Base-by-base conservation (phyloP, 257 asterid genomes). In the Voacanga thouarsii region DNA sequence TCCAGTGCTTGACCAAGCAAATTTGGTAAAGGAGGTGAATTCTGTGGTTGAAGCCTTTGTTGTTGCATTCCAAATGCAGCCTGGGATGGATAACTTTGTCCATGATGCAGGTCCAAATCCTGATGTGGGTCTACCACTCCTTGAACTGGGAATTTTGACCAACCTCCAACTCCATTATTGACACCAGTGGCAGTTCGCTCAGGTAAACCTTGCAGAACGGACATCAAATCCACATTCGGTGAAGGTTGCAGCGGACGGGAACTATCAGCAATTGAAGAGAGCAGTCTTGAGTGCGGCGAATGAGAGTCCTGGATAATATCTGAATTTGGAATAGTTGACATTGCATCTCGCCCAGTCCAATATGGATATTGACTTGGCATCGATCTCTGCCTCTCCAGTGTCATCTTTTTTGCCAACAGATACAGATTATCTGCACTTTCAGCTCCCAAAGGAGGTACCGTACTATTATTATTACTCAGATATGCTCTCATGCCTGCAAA, bases 381-480 rank as follows among this genome's bases (percentile, higher is more conserved):
- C 80, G 97, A 89, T 78, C 88, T 89, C 89, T 92, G 97, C 88
- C 92, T 88, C 86, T 93, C 98, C 49, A 93, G 87, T 63, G 85
- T 39, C 86, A 92, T 70, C 81, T 82, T 85, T 71, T 90, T 82
- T 75, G 97, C 94, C 82, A 90, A 69, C 51, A 90, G 81, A 82
- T 86, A 87, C 23, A 88, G 84, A 77, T 89, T 90, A 50, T 89
- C 93, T 28, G 82, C 96, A 83, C 78, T 80, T 81, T 88, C 90
- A 76, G 85, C 68, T 71, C 84, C 96, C 83, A 85, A 43, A 60
- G 94, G 82, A 82, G 86, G 91, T 47, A 74, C 65, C 47, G 84
- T 74, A 79, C 76, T 71, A 43, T 89, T 79, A 84, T 51, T 91
- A 78, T 80, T 83, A 78, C 91, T 91, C 80, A 71, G 76, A 79